Conservation (phyloP, 805 yeast genomes). For the Metschnikowia aberdeeniae region DNA sequence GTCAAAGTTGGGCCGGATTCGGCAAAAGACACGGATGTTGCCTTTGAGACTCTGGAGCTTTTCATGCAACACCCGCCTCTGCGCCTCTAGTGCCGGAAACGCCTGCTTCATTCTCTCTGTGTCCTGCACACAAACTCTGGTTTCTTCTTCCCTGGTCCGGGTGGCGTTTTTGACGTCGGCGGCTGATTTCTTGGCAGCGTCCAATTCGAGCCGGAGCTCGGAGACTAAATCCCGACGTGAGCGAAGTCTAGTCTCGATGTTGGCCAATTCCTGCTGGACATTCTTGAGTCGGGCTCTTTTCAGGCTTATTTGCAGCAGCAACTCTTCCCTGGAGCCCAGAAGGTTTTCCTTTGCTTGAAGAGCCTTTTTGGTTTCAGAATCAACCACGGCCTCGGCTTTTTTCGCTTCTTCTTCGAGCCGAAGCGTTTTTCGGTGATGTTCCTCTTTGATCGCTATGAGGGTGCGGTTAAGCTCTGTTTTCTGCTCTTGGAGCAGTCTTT, state of each 20-base stretch:
- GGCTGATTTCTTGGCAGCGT: not conserved
- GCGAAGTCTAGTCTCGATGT: too few relatives aligned
- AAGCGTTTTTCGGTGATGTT: conserved; percentile 19
- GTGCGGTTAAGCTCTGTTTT: conserved; percentile 21
- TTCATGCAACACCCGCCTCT: conserved; percentile 65
- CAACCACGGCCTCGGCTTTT: conserved; percentile 17
- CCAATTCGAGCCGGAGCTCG: too few relatives aligned
- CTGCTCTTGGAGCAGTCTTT: conserved; percentile 7
- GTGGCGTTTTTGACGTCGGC: conserved; percentile 4
- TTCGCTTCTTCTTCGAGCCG: conserved; percentile 9
- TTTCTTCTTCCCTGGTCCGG: conserved; percentile 9
- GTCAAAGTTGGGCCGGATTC: conserved; percentile 57
- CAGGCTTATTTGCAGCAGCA: too few relatives aligned
- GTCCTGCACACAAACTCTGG: conserved; percentile 5
- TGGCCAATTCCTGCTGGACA: too few relatives aligned
- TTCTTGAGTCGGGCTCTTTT: too few relatives aligned
- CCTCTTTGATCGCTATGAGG: conserved; percentile 24
- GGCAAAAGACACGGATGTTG: conserved; percentile 84
- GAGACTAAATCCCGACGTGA: too few relatives aligned
- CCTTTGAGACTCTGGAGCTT: conserved; percentile 84
- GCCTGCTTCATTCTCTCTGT: conserved; percentile 19
- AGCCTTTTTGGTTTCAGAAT: conserved; percentile 11
- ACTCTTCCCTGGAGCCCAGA: too few relatives aligned
- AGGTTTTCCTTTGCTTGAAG: too few relatives aligned
- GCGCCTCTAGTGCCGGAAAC: conserved; percentile 47